Conservation (phyloP, 202 grass and related monocot genomes). For the Thinopyrum obtusiflorum region DNA sequence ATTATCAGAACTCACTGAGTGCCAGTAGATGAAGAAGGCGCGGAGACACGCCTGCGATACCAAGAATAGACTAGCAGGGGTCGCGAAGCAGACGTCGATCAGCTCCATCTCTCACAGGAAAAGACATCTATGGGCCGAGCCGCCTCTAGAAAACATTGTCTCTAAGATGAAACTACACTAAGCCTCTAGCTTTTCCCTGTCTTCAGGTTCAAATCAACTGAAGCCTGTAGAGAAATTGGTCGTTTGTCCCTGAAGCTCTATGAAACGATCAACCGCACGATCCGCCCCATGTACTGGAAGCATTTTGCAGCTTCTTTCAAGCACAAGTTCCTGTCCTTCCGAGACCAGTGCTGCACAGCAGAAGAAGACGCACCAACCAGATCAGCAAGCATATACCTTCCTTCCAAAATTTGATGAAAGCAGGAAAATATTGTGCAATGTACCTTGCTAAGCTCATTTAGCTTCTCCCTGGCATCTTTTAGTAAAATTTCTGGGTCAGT, state of each 20-base stretch:
- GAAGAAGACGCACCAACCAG: slow-evolving; percentile 14
- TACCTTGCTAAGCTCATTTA: slow-evolving; percentile 90
- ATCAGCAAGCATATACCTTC: slow-evolving; percentile 5
- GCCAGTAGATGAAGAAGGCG: no score
- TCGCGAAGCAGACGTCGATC: neutral
- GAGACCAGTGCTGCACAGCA: slow-evolving; percentile 72
- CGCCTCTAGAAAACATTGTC: neutral
- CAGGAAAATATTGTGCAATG: neutral
- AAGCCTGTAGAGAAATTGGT: neutral
- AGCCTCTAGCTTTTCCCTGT: slow-evolving; percentile 8
- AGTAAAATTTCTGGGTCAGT: slow-evolving; percentile 60
- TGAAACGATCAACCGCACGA: slow-evolving; percentile 71
- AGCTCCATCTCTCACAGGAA: neutral
- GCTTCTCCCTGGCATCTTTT: slow-evolving; percentile 64
- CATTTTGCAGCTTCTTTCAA: slow-evolving; percentile 81
- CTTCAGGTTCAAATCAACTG: slow-evolving; percentile 6
- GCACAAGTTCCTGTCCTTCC: slow-evolving; percentile 78
- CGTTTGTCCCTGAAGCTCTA: slow-evolving; percentile 1
- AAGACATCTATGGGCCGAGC: neutral
- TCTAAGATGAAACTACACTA: slow-evolving; percentile 10
- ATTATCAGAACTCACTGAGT: no score
- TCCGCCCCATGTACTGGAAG: slow-evolving; percentile 63
- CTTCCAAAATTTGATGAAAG: neutral
- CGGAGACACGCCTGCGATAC: no score
- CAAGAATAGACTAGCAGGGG: no score